Conservation (phyloP, 192 early-diverging fungal species). For the Oehlia diaphana region DNA sequence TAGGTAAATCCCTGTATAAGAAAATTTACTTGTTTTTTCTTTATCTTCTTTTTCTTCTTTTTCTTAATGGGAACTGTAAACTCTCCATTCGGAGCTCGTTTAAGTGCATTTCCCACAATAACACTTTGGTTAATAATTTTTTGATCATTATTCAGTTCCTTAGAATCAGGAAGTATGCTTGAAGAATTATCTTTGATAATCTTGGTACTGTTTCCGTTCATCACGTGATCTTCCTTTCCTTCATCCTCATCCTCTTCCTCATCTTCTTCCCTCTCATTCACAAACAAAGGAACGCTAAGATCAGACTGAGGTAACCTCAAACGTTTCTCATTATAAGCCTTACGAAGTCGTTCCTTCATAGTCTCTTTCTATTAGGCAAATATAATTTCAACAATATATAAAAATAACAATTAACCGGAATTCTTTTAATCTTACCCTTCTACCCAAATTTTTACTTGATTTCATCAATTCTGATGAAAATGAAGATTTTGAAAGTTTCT, state of each 20-base stretch:
- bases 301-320: conserved; percentile 63
- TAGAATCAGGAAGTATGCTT: not conserved
- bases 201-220: not conserved
- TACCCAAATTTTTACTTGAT: conserved; percentile 69
- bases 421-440: conserved; percentile 30
- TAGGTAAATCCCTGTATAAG: no score
- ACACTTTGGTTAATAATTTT: not conserved
- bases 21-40: conserved; percentile 21
- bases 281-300: conserved; percentile 55
- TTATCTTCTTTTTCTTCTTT: conserved; percentile 54
- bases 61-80: conserved; percentile 43
- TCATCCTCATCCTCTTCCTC: conserved; percentile 22
- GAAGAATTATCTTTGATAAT: not conserved
- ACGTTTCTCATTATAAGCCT: conserved; percentile 66
- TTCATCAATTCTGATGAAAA: conserved; percentile 70
- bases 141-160: not conserved
- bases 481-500: conserved; percentile 63
- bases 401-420: not conserved
- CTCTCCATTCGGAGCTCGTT: conserved; percentile 39
- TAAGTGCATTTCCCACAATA: conserved; percentile 50
- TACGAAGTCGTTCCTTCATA: conserved; percentile 62
- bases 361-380: conserved; percentile 53
- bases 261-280: conserved; percentile 41
- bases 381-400: not conserved
- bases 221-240: not conserved